These are phyloP conservation scores for Cardamine resedifolia DNA, from an alignment of 345 rosid genomes.

Conservation along the genomic window DNA sequence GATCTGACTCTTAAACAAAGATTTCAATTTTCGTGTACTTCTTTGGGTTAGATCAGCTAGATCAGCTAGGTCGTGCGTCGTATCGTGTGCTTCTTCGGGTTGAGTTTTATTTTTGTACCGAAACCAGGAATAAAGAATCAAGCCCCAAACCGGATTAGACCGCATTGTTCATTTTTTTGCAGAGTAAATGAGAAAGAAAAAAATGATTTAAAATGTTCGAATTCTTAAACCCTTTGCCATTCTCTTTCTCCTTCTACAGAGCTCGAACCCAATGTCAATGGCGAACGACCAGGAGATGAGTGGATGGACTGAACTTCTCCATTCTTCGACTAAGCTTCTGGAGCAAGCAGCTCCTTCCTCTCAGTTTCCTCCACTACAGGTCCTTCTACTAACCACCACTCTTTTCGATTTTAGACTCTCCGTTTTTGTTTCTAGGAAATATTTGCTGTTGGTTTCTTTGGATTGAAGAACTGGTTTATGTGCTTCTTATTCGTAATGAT, in stretches of 20 bases:
- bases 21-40: no score
- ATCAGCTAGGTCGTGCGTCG: not conserved
- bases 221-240: not conserved
- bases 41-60: no score
- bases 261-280: conserved; percentile 40
- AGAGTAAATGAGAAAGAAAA: not conserved
- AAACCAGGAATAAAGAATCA: not conserved
- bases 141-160: not conserved
- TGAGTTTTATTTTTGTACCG: not conserved
- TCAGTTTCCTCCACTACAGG: conserved; percentile 99
- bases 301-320: conserved; percentile 90
- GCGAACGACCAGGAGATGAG: conserved; percentile 79
- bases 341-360: conserved; percentile 95
- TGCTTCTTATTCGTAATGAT: not conserved
- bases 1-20: not conserved
- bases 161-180: not conserved
- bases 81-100: not conserved
- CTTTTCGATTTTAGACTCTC: conserved; percentile 5
- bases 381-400: conserved; percentile 27
- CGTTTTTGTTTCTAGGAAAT: not conserved
- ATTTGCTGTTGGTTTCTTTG: not conserved
- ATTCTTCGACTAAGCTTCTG: conserved; percentile 85
- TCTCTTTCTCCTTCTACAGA: not conserved
- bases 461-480: not conserved
- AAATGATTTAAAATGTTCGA: conserved; percentile 1